Base-by-base conservation (phyloP, 768 basidiomycete genomes). In the Phanerochaete carnosa region DNA sequence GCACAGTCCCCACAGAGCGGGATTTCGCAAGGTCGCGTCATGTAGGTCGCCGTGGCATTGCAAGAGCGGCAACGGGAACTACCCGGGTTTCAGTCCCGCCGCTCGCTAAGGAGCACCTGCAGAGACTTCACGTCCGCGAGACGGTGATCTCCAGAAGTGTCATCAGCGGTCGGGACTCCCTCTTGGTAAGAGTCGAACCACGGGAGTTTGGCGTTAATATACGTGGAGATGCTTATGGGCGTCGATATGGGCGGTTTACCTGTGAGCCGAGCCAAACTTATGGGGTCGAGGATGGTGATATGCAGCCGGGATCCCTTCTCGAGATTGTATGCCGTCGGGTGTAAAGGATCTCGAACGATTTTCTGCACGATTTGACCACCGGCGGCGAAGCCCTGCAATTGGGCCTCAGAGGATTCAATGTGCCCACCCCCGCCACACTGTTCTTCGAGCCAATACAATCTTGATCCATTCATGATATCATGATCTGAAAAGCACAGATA, bases 311-410 rank as follows among this genome's bases (percentile, higher is more conserved):
- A 29, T 0, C 49, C 29, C n/a, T 13, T 29, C 59, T 4, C 28
- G 16, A n/a, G 16, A 54, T 68, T 61, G 56, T 65, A 70, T 13
- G 68, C 68, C 22, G 46, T 50, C 29, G 51, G 37, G 2, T 62
- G 64, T 13, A 67, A 55, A 4, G 59, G 32, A 35, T 67, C 66
- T 12, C 65, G 64, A 28, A 58, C 61, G 28, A 66, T 70, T 61
- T 68, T 68, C 61, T 68, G 67, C 16, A 60, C 63, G 35, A 70
- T 68, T 16, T 57, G 22, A 11, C 66, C 67, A 51, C 67, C 69
- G 19, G 63, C 64, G 8, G 64, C 61, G 33, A 66, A 64, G 28
- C 66, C 64, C 32, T 52, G 46, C 23, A 47, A 28, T 39, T 35
- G 8, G 62, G 62, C 28, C 62, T 51, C 49, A 4, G 5, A n/a